These are phyloP conservation scores for Cubamyces lactineus DNA, from an alignment of 768 basidiomycete genomes.

Conservation along the genomic window DNA sequence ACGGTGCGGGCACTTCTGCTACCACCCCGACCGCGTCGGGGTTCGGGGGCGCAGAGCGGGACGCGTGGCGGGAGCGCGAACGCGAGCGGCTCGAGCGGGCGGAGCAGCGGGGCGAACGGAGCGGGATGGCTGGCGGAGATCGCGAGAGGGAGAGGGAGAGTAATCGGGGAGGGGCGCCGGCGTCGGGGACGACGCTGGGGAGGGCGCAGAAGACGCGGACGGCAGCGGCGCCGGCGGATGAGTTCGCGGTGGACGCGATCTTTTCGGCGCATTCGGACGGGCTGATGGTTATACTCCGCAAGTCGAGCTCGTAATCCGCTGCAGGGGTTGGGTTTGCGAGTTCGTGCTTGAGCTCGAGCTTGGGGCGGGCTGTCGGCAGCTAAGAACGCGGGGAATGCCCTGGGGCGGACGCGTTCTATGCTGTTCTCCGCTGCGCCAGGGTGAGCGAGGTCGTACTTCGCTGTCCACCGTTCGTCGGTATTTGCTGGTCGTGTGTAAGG, in stretches of 20 bases:
- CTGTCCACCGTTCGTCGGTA: background rate
- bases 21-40: no score
- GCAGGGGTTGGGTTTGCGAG: background rate
- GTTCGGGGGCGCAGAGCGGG: background rate
- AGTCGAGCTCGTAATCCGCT: conserved; percentile 14
- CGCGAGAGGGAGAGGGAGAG: conserved; percentile 4
- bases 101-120: conserved; percentile 4
- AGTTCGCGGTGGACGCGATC: conserved; percentile 73
- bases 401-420: conserved; percentile 1
- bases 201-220: conserved; percentile 15
- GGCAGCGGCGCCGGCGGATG: conserved; percentile 36
- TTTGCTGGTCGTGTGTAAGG: no score
- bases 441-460: background rate
- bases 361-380: background rate
- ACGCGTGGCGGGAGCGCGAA: background rate
- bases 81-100: background rate
- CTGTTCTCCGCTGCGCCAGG: background rate
- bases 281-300: conserved; percentile 74
- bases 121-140: conserved; percentile 5
- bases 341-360: background rate
- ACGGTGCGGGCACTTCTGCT: no score
- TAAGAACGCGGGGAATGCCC: background rate
- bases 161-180: background rate
- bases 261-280: conserved; percentile 88
- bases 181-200: background rate